phyloP scores from a whole-genome alignment of 2,329 filamentous ascomycete species.

The Arthrinium phaeospermum region DNA sequence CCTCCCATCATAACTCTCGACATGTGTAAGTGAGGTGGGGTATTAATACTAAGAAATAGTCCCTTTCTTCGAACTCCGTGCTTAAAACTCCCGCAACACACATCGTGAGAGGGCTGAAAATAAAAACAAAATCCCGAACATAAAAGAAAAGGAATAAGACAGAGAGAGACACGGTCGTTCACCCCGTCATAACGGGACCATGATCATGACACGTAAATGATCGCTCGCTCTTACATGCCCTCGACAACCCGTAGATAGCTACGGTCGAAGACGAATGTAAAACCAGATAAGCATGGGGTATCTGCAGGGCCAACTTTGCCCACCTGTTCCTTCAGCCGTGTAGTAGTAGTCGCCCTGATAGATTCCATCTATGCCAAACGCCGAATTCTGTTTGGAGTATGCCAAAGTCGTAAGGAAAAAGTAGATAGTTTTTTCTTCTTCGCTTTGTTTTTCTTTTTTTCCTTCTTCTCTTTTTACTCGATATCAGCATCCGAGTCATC shows the following conservation, averaged over 20 bases:
- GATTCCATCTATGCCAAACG: conserved; percentile 1
- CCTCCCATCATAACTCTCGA: neutral
- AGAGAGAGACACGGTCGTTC: neutral
- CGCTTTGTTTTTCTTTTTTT: too few relatives aligned
- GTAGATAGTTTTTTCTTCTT: too few relatives aligned
- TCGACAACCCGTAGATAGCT: neutral
- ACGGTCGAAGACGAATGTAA: neutral
- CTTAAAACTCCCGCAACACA: neutral
- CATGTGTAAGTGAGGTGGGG: neutral
- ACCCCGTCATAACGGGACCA: neutral
- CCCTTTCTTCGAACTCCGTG: conserved; percentile 11
- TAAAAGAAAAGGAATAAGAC: neutral
- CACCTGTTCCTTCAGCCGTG: neutral
- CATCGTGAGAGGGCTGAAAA: neutral
- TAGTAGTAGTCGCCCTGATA: neutral
- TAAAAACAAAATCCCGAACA: neutral
- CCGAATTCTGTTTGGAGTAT: neutral
- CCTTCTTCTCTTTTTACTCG: neutral
- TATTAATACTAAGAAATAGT: conserved; percentile 10
- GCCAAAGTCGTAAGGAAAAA: neutral
- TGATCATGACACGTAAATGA: neutral
- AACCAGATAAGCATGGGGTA: neutral
- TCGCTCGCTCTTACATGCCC: neutral
- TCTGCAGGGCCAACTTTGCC: neutral
- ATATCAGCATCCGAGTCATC: conserved; percentile 12